phyloP scores from a whole-genome alignment of 352 stramenopile species.

The Pythium biforme region DNA sequence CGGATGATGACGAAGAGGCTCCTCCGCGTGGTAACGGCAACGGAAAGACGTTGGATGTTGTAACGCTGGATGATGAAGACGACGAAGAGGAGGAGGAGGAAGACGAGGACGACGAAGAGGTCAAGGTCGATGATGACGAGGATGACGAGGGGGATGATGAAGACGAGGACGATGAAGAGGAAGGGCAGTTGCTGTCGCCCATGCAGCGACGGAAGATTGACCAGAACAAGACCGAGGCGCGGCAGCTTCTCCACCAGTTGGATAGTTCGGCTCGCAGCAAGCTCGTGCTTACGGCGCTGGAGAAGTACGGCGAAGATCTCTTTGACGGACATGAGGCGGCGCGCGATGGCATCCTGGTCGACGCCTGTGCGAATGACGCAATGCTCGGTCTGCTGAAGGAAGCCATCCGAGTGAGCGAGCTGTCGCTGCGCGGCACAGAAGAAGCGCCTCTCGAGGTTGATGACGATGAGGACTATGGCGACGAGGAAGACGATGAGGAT shows the following conservation, averaged over 20 bases:
- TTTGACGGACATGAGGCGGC: constrained; percentile 59
- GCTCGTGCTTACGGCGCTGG: constrained; percentile 53
- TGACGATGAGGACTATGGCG: constrained; percentile 48
- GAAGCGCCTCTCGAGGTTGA: constrained; percentile 55
- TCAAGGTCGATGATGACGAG: constrained; percentile 11
- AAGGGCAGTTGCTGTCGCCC: constrained; percentile 27
- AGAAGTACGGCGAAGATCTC: constrained; percentile 69
- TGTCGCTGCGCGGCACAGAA: constrained; percentile 51
- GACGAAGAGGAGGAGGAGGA: constrained; percentile 35
- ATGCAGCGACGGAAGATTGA: constrained; percentile 33
- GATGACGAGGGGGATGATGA: constrained; percentile 41
- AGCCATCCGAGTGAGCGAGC: constrained; percentile 45
- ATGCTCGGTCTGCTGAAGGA: constrained; percentile 58
- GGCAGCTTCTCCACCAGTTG: constrained; percentile 45
- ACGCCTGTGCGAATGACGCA: constrained; percentile 55
- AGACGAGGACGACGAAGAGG: constrained; percentile 12
- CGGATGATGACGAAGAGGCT: constrained; percentile 25
- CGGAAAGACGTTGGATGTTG: constrained; percentile 14
- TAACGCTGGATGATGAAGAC: constrained; percentile 23
- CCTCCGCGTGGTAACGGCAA: constrained; percentile 2
- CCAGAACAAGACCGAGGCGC: constrained; percentile 52
- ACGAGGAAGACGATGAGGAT: constrained; percentile 40
- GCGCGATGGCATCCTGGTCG: constrained; percentile 60
- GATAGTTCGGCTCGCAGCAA: constrained; percentile 55
- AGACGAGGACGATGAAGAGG: constrained; percentile 27